Evolutionary conservation across 202 grass and related monocot genomes (phyloP), one percentile per base, ranked within the genome.

Genomic region (Musa balbisiana): DNA sequence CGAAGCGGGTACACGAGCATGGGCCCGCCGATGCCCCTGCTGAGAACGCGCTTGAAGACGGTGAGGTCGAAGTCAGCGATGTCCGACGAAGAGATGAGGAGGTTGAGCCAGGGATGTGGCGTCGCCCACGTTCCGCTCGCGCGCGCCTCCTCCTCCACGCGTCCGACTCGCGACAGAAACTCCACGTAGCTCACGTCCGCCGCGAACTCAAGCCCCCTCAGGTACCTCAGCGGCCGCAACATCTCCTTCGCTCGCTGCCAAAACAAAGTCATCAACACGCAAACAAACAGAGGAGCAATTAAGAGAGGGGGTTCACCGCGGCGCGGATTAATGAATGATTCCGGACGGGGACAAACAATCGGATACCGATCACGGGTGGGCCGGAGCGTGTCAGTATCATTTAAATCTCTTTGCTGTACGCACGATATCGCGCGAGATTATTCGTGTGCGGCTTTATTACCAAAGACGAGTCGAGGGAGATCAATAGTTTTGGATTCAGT

Each of bases 91-190:
- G 91, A 81, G 79, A 99, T 52, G 85, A 99, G 88, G 64, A 99
- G 69, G 87, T 99, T 99, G 71, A 99, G 87, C 96, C 96, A 99
- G 3, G 96, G 96, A 87, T 99, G 96, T 14, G 96, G 89, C 53
- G 85, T 66, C 2, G 73, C 83, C 96, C 96, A 99, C 73, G 85
- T 99, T 55, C 96, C 96, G 79, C 82, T 92, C 16, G 89, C 87
- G 4, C 87, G 91, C 0, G 96, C 96, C 85, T 90, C 89, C 72
- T 86, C 82, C 79, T 99, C 96, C 43, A 81, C 91, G 3, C 59
- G 75, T 78, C 89, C 89, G 29, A 99, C 91, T 9, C 95, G 88
- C 65, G 87, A 92, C 74, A 99, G 77, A 69, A 99, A 99, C 53
- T 95, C 91, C 81, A 92, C 85, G 75, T 95, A 99, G 78, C 77